These are phyloP conservation scores for Colletotrichum sp. DNA, from an alignment of 2,329 filamentous ascomycete genomes.

Conservation along the genomic window DNA sequence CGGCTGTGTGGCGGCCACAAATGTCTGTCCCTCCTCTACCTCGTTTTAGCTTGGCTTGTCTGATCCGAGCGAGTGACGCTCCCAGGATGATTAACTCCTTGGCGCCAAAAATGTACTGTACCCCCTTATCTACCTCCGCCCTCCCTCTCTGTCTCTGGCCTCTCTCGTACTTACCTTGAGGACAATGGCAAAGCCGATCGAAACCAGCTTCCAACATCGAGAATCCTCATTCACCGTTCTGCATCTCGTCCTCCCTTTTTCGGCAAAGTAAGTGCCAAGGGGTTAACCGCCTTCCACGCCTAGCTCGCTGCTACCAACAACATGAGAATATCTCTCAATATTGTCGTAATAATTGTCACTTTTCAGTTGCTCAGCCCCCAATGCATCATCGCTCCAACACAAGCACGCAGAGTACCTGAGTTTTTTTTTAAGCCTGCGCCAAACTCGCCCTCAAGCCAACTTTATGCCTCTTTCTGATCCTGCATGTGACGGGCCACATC, in stretches of 20 bases:
- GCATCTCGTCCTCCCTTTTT: background rate
- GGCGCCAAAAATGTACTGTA: conserved; percentile 6
- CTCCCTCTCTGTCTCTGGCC: background rate
- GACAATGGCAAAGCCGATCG: background rate
- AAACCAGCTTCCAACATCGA: background rate
- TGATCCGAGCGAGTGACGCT: conserved; percentile 18
- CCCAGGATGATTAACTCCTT: conserved; percentile 15
- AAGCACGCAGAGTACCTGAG: background rate
- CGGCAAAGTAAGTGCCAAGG: background rate
- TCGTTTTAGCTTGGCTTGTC: conserved; percentile 11
- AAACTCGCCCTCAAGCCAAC: conserved; percentile 2
- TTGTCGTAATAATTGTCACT: background rate
- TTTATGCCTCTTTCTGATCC: conserved; percentile 1
- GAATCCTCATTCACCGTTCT: background rate
- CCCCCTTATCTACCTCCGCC: conserved; percentile 11
- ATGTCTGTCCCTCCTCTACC: background rate
- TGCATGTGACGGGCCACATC: conserved; percentile 16
- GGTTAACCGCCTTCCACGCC: background rate
- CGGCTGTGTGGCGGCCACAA: background rate
- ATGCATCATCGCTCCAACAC: background rate
- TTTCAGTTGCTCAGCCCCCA: background rate
- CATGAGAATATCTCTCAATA: background rate
- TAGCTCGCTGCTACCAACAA: background rate
- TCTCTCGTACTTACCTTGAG: background rate
- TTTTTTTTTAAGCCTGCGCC: background rate